These are phyloP conservation scores for Corynascus novoguineensis DNA, from an alignment of 495 filamentous ascomycete genomes.

Conservation along the genomic window DNA sequence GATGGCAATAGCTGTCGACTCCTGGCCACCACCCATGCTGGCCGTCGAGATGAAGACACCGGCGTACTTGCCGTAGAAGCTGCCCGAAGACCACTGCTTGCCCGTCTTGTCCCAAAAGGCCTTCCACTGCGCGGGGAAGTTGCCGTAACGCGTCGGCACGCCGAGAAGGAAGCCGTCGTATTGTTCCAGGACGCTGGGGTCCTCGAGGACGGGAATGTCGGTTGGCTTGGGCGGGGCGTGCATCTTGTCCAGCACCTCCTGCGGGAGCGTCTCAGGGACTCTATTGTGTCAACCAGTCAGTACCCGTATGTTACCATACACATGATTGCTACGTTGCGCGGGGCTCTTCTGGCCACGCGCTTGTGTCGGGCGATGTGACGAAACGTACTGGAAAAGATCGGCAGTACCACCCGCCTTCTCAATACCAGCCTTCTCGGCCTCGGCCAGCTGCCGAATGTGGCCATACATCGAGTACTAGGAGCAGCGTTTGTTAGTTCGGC, in stretches of 20 bases:
- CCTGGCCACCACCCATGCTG: slow-evolving; percentile 83
- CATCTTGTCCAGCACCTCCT: slow-evolving; percentile 79
- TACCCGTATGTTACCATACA: no score
- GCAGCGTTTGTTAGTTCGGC: slow-evolving; percentile 14
- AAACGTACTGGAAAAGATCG: slow-evolving; percentile 72
- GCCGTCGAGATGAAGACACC: slow-evolving; percentile 87
- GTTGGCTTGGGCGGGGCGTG: slow-evolving; percentile 72
- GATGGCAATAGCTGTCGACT: slow-evolving; percentile 73
- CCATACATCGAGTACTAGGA: slow-evolving; percentile 91
- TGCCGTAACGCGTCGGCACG: slow-evolving; percentile 97
- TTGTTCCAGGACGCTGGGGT: slow-evolving; percentile 59
- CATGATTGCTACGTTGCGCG: not conserved
- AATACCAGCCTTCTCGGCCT: slow-evolving; percentile 86
- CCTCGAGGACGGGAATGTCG: slow-evolving; percentile 56
- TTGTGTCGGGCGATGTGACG: not conserved
- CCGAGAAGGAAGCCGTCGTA: slow-evolving; percentile 94
- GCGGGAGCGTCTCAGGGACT: slow-evolving; percentile 77
- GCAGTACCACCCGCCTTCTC: slow-evolving; percentile 76
- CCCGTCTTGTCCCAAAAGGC: slow-evolving; percentile 81
- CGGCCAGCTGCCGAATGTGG: slow-evolving; percentile 77
- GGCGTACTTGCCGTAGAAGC: slow-evolving; percentile 84
- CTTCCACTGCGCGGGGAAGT: slow-evolving; percentile 97
- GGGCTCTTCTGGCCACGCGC: not conserved
- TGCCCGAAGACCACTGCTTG: slow-evolving; percentile 63
- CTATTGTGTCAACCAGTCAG: no score